Base-by-base conservation (phyloP, 257 asterid genomes). In the Eustoma russellianum region DNA sequence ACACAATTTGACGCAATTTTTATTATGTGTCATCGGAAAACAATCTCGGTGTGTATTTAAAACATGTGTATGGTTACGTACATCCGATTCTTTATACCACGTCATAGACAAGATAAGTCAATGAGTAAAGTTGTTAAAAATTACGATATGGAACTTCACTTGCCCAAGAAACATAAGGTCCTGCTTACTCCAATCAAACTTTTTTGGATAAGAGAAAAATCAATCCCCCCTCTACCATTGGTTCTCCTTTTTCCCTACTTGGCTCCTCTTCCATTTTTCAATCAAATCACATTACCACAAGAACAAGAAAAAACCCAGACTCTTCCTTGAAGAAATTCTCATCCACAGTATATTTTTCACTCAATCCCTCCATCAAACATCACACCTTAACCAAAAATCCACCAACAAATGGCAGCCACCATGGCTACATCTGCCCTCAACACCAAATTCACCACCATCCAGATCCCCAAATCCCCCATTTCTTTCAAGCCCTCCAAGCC, bases 351-450 rank as follows among this genome's bases (percentile, higher is more conserved):
- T 9, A 4, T 13, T n/a, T 12, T 1, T 14, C 14, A 5, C 9
- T 17, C 41, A 7, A 38, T 33, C 56, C 17, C 59, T 59, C 60
- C 34, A 45, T 73, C 58, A 13, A 45, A 55, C 40, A 52, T 5
- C 17, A 5, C 9, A 38, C 9, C 51, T 56, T 9, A 18, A 30
- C n/a, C 11, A 45, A n/a, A 3, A 47, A n/a, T 48, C 18, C 50
- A 53, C 13, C 13, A 54, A 6, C 15, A 33, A 73, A 85, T 82
- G 95, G 91, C 91, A 60, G 81, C 92, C 44, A 69, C 92, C 28
- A 77, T 83, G 75, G 82, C 89, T 33, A 76, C 96, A 60, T 85
- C 94, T 3, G 60, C 78, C 17, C 89, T 90, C 60, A 85, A 76
- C 46, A 52, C 85, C 69, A 82, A 77, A 44, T 75, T 69, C 83